phyloP scores from a whole-genome alignment of 495 filamentous ascomycete genomes.

The Hypoxylon fuscum region DNA sequence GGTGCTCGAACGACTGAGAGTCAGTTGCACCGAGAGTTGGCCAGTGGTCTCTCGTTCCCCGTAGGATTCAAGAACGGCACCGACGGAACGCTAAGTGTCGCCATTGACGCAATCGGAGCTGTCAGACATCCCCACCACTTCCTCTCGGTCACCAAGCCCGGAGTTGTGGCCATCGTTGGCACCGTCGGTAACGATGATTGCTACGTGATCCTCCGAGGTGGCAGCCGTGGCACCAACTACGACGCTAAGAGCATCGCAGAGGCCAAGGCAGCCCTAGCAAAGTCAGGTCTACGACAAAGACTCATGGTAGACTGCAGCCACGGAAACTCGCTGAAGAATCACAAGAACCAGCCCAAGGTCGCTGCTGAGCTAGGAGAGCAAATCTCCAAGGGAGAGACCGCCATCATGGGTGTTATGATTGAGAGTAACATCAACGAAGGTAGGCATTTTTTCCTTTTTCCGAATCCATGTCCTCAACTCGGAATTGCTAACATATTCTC shows the following conservation, averaged over 20 bases:
- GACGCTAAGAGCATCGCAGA: conserved; percentile 82
- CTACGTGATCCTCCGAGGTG: conserved; percentile 96
- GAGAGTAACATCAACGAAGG: conserved; percentile 97
- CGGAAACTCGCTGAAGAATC: conserved; percentile 94
- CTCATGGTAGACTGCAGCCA: conserved; percentile 99
- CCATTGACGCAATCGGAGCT: conserved; percentile 95
- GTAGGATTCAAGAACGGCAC: conserved; percentile 99
- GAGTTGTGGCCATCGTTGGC: conserved; percentile 93
- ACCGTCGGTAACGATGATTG: conserved; percentile 97
- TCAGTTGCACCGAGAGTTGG: conserved; percentile 94
- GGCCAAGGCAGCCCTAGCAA: conserved; percentile 73
- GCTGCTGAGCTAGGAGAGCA: conserved; percentile 84
- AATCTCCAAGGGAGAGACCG: conserved; percentile 81
- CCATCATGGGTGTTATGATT: conserved; percentile 98
- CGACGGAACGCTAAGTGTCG: conserved; percentile 87
- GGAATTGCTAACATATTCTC: conserved; percentile 9
- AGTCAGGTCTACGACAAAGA: conserved; percentile 71
- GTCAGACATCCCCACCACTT: conserved; percentile 96
- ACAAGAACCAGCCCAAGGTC: conserved; percentile 97
- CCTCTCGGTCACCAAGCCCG: conserved; percentile 97
- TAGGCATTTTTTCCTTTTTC: conserved; percentile 51
- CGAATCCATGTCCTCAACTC: not conserved
- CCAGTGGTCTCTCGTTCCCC: conserved; percentile 93
- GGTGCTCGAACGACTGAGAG: conserved; percentile 95
- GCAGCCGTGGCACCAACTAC: conserved; percentile 93